Percentiles rank a stretch among this genome's conserved stretches.
Conservation (phyloP, 2,329 filamentous ascomycete species). For the Elsinoe arachidis region DNA sequence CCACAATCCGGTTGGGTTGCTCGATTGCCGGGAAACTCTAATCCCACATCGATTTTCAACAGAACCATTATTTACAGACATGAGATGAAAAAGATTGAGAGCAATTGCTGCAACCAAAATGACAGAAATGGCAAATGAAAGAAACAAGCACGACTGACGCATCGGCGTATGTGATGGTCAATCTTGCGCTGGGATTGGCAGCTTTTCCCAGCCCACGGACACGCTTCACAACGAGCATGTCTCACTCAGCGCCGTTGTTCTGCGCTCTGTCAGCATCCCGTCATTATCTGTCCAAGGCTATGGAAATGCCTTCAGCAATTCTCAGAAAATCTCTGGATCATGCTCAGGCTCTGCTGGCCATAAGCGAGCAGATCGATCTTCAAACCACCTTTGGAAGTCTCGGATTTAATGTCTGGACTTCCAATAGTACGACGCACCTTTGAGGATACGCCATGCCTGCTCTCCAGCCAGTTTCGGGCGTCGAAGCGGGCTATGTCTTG, state of each 20-base stretch:
- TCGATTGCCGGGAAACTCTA: constrained; percentile 1
- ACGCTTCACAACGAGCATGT: background rate
- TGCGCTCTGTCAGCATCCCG: background rate
- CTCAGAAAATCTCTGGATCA: no score
- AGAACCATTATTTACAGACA: background rate
- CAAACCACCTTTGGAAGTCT: no score
- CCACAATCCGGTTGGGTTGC: background rate
- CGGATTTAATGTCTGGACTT: no score
- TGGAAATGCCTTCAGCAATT: no score
- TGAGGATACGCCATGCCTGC: no score
- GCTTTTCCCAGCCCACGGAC: background rate
- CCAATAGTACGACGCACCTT: no score
- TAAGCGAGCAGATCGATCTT: no score
- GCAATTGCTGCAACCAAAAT: background rate
- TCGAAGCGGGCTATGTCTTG: no score
- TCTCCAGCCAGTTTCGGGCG: no score
- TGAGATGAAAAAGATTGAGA: no score
- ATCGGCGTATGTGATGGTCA: background rate
- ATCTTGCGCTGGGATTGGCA: background rate
- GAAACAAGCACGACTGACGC: background rate
- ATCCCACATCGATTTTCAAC: background rate
- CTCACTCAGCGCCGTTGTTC: background rate
- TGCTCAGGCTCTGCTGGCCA: no score
- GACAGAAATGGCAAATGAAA: background rate
- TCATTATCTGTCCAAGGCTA: background rate